phyloP scores from a whole-genome alignment of 306 rosid genomes.

The Acacia melanoxylon region DNA sequence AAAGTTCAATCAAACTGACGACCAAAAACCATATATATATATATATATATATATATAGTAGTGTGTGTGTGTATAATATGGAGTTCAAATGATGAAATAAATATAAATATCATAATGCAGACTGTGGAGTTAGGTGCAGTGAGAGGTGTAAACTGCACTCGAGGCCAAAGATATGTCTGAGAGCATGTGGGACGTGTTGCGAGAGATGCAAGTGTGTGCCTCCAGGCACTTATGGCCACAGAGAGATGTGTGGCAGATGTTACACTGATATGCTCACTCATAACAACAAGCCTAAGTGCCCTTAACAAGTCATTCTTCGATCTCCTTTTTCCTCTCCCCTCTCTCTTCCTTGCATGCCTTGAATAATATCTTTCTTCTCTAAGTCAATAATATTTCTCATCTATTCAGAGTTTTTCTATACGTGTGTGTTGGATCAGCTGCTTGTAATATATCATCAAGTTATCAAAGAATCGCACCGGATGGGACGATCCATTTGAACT shows the following conservation, averaged over 20 bases:
- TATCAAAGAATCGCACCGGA: too few species aligned
- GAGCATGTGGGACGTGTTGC: slow-evolving; percentile 52
- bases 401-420: too few species aligned
- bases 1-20: too few species aligned
- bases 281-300: slow-evolving; percentile 48
- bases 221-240: slow-evolving; percentile 48
- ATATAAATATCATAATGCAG: neutral
- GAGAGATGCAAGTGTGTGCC: slow-evolving; percentile 56
- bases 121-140: slow-evolving; percentile 36
- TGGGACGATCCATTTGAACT: too few species aligned
- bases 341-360: neutral
- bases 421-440: neutral
- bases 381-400: neutral
- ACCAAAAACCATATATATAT: too few species aligned
- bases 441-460: too few species aligned
- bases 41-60: too few species aligned
- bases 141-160: slow-evolving; percentile 41
- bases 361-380: neutral
- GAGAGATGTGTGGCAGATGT: slow-evolving; percentile 45
- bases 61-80: too few species aligned
- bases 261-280: slow-evolving; percentile 51
- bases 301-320: neutral
- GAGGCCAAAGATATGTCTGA: slow-evolving; percentile 36
- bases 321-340: neutral
- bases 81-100: too few species aligned